Base-by-base conservation (phyloP, 495 filamentous ascomycete genomes). In the Penicillium macrosclerotiorum region DNA sequence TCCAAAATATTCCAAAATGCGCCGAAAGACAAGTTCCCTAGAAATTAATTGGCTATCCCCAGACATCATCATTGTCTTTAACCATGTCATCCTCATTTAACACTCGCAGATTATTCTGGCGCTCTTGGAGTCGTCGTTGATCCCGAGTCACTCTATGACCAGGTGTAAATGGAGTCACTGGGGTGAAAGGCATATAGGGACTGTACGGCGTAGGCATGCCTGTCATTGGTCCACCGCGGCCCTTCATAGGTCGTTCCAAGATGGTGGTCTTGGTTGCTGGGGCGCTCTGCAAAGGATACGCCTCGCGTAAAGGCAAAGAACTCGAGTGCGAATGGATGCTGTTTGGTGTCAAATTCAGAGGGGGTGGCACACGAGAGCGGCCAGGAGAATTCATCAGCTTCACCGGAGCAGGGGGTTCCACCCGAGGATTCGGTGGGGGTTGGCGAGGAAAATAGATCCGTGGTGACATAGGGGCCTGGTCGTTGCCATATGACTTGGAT, bases 101-200 rank as follows among this genome's bases (percentile, higher is more conserved):
- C 8, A 73, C 69, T 14, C 59, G 57, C 9, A 73, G 52, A n/a
- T 67, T 62, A 42, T 62, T 68, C 25, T 60, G 64, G 34, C 60
- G 62, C 42, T 67, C 64, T 43, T 62, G 59, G 45, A 73, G 67
- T 73, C 86, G 90, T 36, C 89, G 67, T 55, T 96, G 88, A 48
- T 79, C 78, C 64, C 78, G 82, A 8, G 82, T 89, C 31, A 89
- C 83, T 36, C 90, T 73, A 41, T 81, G 64, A 34, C 82, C 81
- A 1, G 91, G 90, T 22, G 90, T 94, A 45, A 96, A 81, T 0
- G 91, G 91, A 12, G 93, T 87, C 6, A 94, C 75, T 0, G 91
- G 90, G 2, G 86, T 89, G 59, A 86, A 92, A 0, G 91, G 91
- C 77, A 95, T 93, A 59, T 96, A 96, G 4, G 91, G 88, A 42